Percentiles rank a stretch among this genome's conserved stretches.
Conservation (phyloP, 2,329 filamentous ascomycete genomes). For the Xylariaceae sp. region DNA sequence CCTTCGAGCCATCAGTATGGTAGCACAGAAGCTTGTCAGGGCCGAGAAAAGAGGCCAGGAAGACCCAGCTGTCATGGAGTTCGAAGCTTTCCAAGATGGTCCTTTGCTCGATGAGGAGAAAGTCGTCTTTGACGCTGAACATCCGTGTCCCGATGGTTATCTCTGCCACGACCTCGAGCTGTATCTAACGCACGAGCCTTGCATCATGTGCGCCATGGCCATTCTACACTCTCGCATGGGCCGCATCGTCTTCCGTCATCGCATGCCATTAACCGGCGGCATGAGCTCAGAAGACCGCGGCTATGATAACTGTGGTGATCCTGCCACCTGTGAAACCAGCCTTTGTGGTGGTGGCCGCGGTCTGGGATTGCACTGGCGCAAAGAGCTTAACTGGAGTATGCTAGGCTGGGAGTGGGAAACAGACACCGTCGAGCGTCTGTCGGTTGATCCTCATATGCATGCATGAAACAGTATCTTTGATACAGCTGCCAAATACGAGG, state of each 20-base stretch:
- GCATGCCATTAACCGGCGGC: slow-evolving; percentile 76
- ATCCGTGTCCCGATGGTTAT: slow-evolving; percentile 71
- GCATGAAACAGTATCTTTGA: slow-evolving; percentile 36
- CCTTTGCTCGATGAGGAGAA: slow-evolving; percentile 64
- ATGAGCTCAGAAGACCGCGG: slow-evolving; percentile 69
- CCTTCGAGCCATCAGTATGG: slow-evolving; percentile 76
- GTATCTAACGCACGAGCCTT: slow-evolving; percentile 93
- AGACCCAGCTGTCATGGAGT: slow-evolving; percentile 41
- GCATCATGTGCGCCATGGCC: slow-evolving; percentile 95
- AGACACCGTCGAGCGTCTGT: slow-evolving; percentile 35
- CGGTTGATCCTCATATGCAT: slow-evolving; percentile 46
- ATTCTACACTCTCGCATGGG: slow-evolving; percentile 91
- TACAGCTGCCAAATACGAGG: slow-evolving; percentile 23
- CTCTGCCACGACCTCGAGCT: slow-evolving; percentile 90
- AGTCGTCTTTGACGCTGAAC: slow-evolving; percentile 57
- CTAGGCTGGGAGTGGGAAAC: slow-evolving; percentile 72
- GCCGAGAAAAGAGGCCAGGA: slow-evolving; percentile 43
- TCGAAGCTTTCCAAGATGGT: slow-evolving; percentile 61
- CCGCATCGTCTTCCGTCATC: slow-evolving; percentile 70
- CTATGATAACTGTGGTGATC: slow-evolving; percentile 34
- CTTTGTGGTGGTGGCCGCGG: slow-evolving; percentile 48
- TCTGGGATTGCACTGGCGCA: slow-evolving; percentile 64
- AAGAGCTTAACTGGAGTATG: slow-evolving; percentile 81
- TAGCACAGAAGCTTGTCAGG: slow-evolving; percentile 61
- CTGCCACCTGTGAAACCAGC: slow-evolving; percentile 29